Percentiles rank a stretch among this genome's conserved stretches.
phyloP scores from a whole-genome alignment of 2,329 filamentous ascomycete species.

The Dactylellina sp. region DNA sequence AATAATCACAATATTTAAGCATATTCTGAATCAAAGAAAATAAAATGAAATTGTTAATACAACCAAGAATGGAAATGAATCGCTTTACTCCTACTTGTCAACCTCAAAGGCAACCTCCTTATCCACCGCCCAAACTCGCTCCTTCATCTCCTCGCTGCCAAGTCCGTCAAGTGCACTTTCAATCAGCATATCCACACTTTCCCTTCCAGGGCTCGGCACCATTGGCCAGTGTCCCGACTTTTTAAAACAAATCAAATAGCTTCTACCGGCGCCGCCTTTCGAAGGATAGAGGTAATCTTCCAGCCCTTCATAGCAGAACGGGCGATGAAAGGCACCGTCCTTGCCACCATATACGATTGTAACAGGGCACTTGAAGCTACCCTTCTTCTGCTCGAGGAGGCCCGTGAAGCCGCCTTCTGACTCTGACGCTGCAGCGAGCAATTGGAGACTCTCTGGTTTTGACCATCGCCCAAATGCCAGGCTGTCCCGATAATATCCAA shows the following conservation, averaged over 20 bases:
- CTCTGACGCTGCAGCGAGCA: constrained; percentile 33
- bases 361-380: constrained; percentile 42
- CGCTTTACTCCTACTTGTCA: constrained; percentile 26
- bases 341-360: constrained; percentile 40
- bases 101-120: constrained; percentile 46
- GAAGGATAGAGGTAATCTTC: constrained; percentile 39
- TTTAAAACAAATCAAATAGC: constrained; percentile 49
- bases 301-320: constrained; percentile 53
- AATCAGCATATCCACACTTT: constrained; percentile 50
- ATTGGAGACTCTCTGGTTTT: constrained; percentile 43
- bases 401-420: constrained; percentile 33
- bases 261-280: constrained; percentile 26
- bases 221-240: constrained; percentile 42
- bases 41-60: too few relatives aligned
- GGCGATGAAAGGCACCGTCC: constrained; percentile 41
- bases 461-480: constrained; percentile 37
- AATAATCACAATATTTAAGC: too few relatives aligned
- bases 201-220: constrained; percentile 45
- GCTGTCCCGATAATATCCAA: constrained; percentile 51
- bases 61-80: too few relatives aligned
- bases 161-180: constrained; percentile 40
- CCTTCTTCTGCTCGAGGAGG: constrained; percentile 29
- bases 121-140: constrained; percentile 36
- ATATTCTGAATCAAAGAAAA: too few relatives aligned
- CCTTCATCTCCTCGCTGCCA: constrained; percentile 46